Evolutionary conservation across 2,329 filamentous ascomycete species (phyloP), one percentile per base, ranked within the genome.

Genomic region (Coniella lustricola): DNA sequence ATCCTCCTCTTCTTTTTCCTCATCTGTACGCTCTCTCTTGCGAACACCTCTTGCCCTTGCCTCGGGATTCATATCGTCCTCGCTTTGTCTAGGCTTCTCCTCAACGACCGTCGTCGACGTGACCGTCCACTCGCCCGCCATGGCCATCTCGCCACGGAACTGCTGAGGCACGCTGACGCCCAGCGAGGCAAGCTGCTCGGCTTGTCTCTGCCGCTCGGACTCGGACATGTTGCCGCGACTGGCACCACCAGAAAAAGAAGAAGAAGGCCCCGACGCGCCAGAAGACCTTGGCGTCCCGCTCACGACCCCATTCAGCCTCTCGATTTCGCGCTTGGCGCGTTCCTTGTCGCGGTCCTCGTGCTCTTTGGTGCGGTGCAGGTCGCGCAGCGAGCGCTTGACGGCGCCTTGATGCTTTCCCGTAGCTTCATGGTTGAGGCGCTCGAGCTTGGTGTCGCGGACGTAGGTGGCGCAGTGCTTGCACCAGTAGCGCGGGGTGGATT

Each of bases 401-500:
- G 79, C 84, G 61, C 81, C 79, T 69, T 95, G 89, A 66, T 96
- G 90, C 64, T 84, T 89, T 13, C 73, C 84, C 0, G 88, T 95
- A 21, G 86, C 80, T 67, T 96, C 90, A 69, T 96, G 90, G 67
- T 96, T 91, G 56, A 82, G 77, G 58, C 84, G 85, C 66, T 95
- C 90, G 66, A 96, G 81, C 57, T 88, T 84, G 18, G 90, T 96
- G 73, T 98, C 93, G 68, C 88, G 87, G 43, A 98, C 87, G 67
- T 83, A 97, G 63, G 79, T 80, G 62, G 82, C 81, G 78, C 93
- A 98, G 73, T 95, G 88, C 67, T 97, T 97, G 79, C 93, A 98
- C 90, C 90, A 97, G 71, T 95, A 95, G 64, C 85, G 91, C 5
- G 90, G 90, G 65, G 90, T 95, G 17, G 91, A 96, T 66, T 97